A percentile compares a stretch with the other conserved stretches of the same genome.
These are phyloP conservation scores for Zygosaccharomyces lentus DNA, from an alignment of 805 yeast species.

Conservation along the genomic window DNA sequence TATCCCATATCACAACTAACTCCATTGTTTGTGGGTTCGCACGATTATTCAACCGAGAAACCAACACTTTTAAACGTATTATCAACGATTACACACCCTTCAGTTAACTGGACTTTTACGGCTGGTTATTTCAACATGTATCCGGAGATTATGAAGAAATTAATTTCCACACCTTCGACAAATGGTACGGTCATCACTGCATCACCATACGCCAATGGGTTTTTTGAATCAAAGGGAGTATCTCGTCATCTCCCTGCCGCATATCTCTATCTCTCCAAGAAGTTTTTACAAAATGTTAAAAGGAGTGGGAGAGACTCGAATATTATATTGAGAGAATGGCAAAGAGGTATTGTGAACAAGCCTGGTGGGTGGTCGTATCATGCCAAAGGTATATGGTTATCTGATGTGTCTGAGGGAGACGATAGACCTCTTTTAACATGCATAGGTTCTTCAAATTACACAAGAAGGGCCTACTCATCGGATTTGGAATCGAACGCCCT, in stretches of 20 bases:
- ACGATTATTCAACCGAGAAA: slow-evolving; percentile 75
- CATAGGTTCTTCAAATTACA: slow-evolving; percentile 90
- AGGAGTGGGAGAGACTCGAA: slow-evolving; percentile 38
- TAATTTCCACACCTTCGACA: slow-evolving; percentile 52
- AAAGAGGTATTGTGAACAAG: slow-evolving; percentile 74
- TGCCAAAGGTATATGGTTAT: slow-evolving; percentile 92
- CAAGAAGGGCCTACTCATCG: slow-evolving; percentile 78
- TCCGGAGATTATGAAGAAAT: slow-evolving; percentile 58
- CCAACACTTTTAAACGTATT: slow-evolving; percentile 60
- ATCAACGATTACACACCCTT: slow-evolving; percentile 49
- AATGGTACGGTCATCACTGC: slow-evolving; percentile 69
- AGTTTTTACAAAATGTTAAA: slow-evolving; percentile 55
- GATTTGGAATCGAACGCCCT: slow-evolving; percentile 89
- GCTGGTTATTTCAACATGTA: slow-evolving; percentile 96
- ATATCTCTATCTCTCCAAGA: slow-evolving; percentile 68
- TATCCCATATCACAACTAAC: slow-evolving; percentile 91
- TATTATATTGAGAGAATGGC: slow-evolving; percentile 77
- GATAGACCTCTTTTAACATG: slow-evolving; percentile 66
- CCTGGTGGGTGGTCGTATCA: slow-evolving; percentile 95
- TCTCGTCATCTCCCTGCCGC: slow-evolving; percentile 83
- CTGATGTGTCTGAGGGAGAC: slow-evolving; percentile 39
- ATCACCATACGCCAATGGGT: slow-evolving; percentile 90
- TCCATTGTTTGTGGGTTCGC: slow-evolving; percentile 55
- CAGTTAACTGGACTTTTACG: slow-evolving; percentile 76
- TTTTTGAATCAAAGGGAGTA: slow-evolving; percentile 77